Conservation (phyloP, 2,329 filamentous ascomycete species). For the Talaromyces sp. region DNA sequence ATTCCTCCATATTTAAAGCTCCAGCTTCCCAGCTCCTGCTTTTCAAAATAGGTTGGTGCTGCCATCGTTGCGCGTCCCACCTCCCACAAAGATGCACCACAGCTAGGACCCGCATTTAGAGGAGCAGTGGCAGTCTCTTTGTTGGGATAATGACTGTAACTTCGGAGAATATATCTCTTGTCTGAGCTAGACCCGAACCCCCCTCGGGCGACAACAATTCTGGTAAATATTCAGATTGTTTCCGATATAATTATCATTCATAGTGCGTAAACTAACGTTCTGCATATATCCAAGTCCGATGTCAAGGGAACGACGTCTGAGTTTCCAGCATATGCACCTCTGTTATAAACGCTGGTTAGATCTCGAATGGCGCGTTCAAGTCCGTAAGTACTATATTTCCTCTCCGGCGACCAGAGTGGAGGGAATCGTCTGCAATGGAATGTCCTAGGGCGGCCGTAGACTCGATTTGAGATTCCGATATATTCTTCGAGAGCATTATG, state of each 20-base stretch:
- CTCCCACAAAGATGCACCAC: constrained; percentile 44
- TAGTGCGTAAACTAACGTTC: background rate
- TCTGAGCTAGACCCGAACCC: background rate
- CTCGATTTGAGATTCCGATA: constrained; percentile 23
- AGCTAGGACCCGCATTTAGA: background rate
- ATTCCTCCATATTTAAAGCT: constrained; percentile 25
- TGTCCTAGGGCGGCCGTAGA: constrained; percentile 26
- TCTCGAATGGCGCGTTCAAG: background rate
- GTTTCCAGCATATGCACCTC: background rate
- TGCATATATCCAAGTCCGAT: background rate
- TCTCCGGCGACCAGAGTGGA: constrained; percentile 1
- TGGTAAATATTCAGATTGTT: background rate
- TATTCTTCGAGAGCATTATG: constrained; percentile 35
- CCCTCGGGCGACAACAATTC: background rate
- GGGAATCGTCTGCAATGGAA: background rate
- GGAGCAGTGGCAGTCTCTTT: background rate
- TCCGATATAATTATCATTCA: background rate
- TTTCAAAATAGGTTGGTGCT: constrained; percentile 38
- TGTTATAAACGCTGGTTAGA: background rate
- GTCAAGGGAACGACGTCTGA: background rate
- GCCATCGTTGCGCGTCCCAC: constrained; percentile 53
- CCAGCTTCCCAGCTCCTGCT: constrained; percentile 18
- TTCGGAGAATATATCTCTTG: background rate
- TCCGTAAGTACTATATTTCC: background rate
- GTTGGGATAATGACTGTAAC: background rate